These are phyloP conservation scores for Ambrosia trifida DNA, from an alignment of 129 eudicot genomes.

Conservation along the genomic window DNA sequence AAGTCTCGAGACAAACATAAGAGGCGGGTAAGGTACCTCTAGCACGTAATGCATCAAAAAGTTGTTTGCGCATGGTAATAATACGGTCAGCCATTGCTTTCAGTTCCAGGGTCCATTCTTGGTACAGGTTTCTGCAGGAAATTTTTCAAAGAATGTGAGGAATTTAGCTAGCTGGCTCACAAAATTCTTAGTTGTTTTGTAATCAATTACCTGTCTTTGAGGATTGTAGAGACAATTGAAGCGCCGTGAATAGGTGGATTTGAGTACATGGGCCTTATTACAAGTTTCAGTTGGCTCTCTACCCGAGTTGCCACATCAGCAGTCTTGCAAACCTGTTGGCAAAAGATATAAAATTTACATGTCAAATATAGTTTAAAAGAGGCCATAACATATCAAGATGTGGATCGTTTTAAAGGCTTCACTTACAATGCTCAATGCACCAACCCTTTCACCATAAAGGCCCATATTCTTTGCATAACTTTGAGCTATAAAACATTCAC, in stretches of 20 bases:
- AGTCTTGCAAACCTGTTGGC: conserved; percentile 65
- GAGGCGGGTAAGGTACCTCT: conserved; percentile 48
- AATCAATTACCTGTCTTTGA: conserved; percentile 67
- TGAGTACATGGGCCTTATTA: conserved; percentile 93
- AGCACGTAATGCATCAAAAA: conserved; percentile 70
- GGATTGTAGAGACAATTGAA: conserved; percentile 83
- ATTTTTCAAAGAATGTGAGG: not conserved
- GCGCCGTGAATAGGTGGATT: conserved; percentile 96
- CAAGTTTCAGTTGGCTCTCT: conserved; percentile 92
- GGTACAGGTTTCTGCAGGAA: conserved; percentile 63
- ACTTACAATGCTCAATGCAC: conserved; percentile 92
- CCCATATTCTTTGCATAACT: conserved; percentile 97
- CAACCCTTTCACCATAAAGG: conserved; percentile 94
- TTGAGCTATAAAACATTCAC: conserved; percentile 89
- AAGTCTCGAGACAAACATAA: not conserved
- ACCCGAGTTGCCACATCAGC: conserved; percentile 91
- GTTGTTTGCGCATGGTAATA: conserved; percentile 80
- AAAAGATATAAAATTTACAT: not conserved
- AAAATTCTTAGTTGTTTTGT: not conserved
- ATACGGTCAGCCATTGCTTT: conserved; percentile 99
- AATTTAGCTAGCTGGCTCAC: conserved; percentile 3
- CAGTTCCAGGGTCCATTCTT: conserved; percentile 89
- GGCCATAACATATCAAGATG: not conserved
- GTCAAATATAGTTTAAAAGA: not conserved
- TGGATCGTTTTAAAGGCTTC: conserved; percentile 1